A percentile compares a stretch with the other conserved stretches of the same genome.
Conservation (phyloP, 306 rosid genomes). For the Urtica urens region DNA sequence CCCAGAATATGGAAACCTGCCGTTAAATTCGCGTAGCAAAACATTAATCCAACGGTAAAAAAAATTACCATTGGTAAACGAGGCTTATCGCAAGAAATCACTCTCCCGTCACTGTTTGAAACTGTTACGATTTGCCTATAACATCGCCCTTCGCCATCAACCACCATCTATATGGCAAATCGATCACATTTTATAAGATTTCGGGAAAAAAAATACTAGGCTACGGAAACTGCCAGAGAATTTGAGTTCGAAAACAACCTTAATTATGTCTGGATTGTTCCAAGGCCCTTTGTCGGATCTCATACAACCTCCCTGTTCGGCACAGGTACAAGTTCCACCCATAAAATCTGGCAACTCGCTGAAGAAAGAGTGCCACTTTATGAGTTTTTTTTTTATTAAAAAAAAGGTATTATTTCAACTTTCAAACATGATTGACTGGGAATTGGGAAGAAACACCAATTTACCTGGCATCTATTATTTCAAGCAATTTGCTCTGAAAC, state of each 20-base stretch:
- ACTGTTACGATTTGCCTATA: conserved; percentile 62
- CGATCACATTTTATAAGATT: conserved; percentile 13
- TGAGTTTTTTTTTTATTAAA: too few relatives aligned
- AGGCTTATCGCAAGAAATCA: conserved; percentile 50
- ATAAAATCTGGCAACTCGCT: conserved; percentile 87
- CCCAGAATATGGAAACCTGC: conserved; percentile 10
- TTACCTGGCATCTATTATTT: conserved; percentile 67
- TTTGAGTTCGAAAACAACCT: conserved; percentile 32
- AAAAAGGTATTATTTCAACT: background rate
- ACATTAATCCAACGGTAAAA: background rate
- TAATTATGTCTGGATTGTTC: conserved; percentile 63
- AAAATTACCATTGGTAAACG: conserved; percentile 34
- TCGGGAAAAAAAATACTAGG: background rate
- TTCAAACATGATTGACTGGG: conserved; percentile 3
- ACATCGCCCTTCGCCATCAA: conserved; percentile 58
- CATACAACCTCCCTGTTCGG: conserved; percentile 72
- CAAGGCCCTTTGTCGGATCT: conserved; percentile 89
- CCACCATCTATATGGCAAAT: conserved; percentile 51
- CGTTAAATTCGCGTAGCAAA: background rate
- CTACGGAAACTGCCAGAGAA: background rate
- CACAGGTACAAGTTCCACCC: conserved; percentile 80
- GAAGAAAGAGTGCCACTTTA: conserved; percentile 17
- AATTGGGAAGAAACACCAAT: conserved; percentile 11
- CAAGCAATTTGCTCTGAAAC: conserved; percentile 68
- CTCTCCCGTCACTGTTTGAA: conserved; percentile 42